Percentiles rank a stretch among this genome's conserved stretches.
These are phyloP conservation scores for Clavispora fructus DNA, from an alignment of 805 yeast species.

Conservation along the genomic window DNA sequence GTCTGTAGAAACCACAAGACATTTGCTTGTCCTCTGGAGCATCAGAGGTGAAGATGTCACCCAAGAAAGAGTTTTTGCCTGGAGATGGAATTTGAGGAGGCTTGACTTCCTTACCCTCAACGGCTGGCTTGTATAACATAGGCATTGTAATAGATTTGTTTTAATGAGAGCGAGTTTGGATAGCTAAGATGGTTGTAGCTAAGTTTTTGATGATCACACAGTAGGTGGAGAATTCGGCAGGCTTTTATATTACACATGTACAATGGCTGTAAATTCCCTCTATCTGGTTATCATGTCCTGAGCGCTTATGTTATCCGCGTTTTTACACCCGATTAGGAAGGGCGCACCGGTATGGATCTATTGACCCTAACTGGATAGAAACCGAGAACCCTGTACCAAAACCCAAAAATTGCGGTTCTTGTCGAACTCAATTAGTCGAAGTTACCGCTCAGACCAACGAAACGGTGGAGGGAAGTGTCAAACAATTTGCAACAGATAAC, in stretches of 20 bases:
- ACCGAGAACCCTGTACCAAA: neutral
- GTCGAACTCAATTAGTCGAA: neutral
- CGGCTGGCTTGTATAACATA: slow-evolving; percentile 48
- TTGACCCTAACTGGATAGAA: neutral
- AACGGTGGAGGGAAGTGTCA: neutral
- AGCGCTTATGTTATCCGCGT: neutral
- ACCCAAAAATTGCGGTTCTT: neutral
- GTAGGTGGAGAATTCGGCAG: neutral
- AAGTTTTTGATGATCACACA: neutral
- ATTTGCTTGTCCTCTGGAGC: slow-evolving; percentile 58
- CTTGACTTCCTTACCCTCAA: slow-evolving; percentile 47
- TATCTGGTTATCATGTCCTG: neutral
- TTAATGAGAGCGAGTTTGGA: no score
- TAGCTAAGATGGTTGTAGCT: neutral
- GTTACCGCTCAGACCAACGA: neutral
- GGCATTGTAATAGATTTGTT: slow-evolving; percentile 38
- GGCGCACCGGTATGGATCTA: neutral
- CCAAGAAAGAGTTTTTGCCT: slow-evolving; percentile 65
- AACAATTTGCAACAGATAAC: neutral
- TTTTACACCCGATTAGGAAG: neutral
- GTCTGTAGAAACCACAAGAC: slow-evolving; percentile 64
- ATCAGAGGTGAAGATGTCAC: slow-evolving; percentile 59
- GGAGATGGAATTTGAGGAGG: slow-evolving; percentile 60
- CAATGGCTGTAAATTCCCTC: neutral
- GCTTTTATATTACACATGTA: neutral